phyloP scores from a whole-genome alignment of 139 green algal genomes.

The Chlorella sorokiniana region DNA sequence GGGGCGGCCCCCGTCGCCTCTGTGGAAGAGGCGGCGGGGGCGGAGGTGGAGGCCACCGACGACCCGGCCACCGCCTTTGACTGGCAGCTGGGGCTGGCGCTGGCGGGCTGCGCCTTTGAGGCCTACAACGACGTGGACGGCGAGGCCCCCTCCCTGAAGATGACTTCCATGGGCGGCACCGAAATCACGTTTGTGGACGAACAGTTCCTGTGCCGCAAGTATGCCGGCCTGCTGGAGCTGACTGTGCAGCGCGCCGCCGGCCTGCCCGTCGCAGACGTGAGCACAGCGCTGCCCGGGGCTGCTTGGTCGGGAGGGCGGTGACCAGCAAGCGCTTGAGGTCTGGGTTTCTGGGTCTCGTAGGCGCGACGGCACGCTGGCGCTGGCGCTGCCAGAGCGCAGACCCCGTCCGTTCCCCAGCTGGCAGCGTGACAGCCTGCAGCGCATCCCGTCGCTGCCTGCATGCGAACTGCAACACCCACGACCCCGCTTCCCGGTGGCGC shows the following conservation, averaged over 20 bases:
- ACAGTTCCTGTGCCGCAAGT: slow-evolving; percentile 16
- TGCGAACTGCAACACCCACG: too few species aligned
- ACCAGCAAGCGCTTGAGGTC: too few species aligned
- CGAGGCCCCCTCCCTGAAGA: neutral
- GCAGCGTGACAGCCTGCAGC: too few species aligned
- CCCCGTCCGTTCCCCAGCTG: too few species aligned
- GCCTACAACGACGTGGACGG: slow-evolving; percentile 16
- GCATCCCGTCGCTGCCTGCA: too few species aligned
- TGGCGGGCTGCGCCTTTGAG: slow-evolving; percentile 33
- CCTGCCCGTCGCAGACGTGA: slow-evolving; percentile 4
- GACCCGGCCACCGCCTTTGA: slow-evolving; percentile 22
- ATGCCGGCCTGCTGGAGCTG: slow-evolving; percentile 13
- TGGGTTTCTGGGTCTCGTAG: too few species aligned
- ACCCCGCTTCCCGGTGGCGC: neutral
- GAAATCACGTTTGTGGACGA: slow-evolving; percentile 14
- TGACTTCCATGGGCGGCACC: slow-evolving; percentile 5
- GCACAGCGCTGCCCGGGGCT: too few species aligned
- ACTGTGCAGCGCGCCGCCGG: neutral
- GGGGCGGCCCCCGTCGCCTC: too few species aligned
- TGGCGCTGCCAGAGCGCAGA: too few species aligned
- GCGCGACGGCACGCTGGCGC: too few species aligned
- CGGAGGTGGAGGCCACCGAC: neutral
- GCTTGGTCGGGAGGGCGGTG: too few species aligned
- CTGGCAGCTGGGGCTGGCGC: slow-evolving; percentile 22
- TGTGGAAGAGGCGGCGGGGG: neutral